Base-by-base conservation (phyloP, 148 eudicot species). In the Linanthus parryae region DNA sequence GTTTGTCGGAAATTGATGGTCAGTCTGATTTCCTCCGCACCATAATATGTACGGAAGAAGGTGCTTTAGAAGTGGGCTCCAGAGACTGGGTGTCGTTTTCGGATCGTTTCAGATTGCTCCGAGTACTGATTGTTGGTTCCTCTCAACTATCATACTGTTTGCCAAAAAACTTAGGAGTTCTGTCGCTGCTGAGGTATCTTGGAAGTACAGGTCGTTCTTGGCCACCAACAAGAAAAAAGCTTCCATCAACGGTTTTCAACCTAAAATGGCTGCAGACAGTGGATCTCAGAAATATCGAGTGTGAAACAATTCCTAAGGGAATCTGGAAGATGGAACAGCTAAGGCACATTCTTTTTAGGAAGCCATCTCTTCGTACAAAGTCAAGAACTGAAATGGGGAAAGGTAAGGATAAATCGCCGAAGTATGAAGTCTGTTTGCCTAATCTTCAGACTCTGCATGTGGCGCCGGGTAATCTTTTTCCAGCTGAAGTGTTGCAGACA, bases 251-350 rank as follows among this genome's bases (percentile, higher is more conserved):
- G 7, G 30, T 60, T 18, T 19, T 20, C 16, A 39, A 40, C 3
- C 41, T 60, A 2, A 50, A 29, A 41, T 33, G n/a, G 18, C 8
- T 60, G 23, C 19, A 8, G 21, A 53, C 42, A 13, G 3, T 30
- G 31, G 40, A 36, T 16, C 1, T 31, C 20, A 14, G 14, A 4
- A 8, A 2, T 12, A 19, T 14, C 9, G 0, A 7, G 13, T 20
- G 13, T 0, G 0, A 21, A 6, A 5, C 0, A 0, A 0, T 52
- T 52, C 33, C 36, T 2, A 15, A 20, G 1, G 28, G 12, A 14
- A 47, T 59, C 16, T 20, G 43, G 18, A 17, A 27, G 23, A 59
- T 48, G 63, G 35, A 38, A 2, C 47, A 48, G 2, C 26, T 48
- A 8, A 59, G 53, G 19, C 54, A 35, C 30, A 21, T 58, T 23